phyloP scores from a whole-genome alignment of 768 basidiomycete genomes.

The Kwoniella sp. region DNA sequence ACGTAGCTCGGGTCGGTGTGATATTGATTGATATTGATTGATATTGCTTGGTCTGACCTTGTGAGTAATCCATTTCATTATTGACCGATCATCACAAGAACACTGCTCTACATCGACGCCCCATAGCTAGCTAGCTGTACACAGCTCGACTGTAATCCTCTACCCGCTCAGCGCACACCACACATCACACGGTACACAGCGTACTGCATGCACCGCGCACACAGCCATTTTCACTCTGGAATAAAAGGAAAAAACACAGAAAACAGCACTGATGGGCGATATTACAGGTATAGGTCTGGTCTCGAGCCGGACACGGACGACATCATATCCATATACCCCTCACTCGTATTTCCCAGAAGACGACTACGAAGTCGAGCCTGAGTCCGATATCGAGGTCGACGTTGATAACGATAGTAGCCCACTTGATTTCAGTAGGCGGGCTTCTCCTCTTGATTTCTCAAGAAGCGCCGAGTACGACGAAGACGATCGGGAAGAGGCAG shows the following conservation, averaged over 20 bases:
- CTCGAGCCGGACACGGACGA: background rate
- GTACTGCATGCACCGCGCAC: no score
- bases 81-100: background rate
- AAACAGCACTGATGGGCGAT: background rate
- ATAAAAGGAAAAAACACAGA: no score
- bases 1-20: no score
- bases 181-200: background rate
- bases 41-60: background rate
- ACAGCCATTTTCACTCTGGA: no score
- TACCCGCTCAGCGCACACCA: no score
- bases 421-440: background rate
- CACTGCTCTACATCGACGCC: no score
- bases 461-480: background rate
- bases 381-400: no score
- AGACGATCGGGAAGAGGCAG: background rate
- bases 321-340: background rate
- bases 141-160: no score
- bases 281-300: background rate
- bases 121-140: no score
- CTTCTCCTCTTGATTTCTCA: background rate
- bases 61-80: background rate
- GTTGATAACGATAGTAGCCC: background rate
- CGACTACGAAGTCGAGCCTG: background rate
- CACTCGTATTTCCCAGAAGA: background rate
- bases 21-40: no score